These are phyloP conservation scores for Kuraishia molischiana DNA, from an alignment of 805 yeast genomes.

Conservation along the genomic window DNA sequence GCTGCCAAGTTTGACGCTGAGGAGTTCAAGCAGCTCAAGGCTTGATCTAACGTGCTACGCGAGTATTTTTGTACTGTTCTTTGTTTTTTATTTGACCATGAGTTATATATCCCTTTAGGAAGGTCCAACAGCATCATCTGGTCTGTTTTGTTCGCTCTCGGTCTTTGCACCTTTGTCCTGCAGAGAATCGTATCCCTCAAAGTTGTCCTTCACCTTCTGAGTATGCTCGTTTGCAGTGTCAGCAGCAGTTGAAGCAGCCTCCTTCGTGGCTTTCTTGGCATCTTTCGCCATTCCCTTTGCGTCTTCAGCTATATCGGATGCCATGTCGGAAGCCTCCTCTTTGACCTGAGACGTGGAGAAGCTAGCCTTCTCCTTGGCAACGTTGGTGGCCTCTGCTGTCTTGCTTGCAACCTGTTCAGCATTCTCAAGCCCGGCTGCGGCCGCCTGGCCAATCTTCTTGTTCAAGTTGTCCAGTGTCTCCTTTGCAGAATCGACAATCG, in stretches of 20 bases:
- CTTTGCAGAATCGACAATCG: slow-evolving; percentile 12
- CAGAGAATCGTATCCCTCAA: slow-evolving; percentile 14
- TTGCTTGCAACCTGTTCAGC: slow-evolving; percentile 20
- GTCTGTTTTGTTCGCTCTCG: slow-evolving; percentile 34
- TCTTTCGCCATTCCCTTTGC: slow-evolving; percentile 5
- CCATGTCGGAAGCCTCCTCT: slow-evolving; percentile 9
- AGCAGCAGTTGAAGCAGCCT: slow-evolving; percentile 6
- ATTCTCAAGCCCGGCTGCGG: slow-evolving; percentile 29
- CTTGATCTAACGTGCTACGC: background rate
- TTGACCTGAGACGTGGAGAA: background rate
- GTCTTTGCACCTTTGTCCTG: slow-evolving; percentile 33
- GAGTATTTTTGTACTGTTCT: too few species aligned
- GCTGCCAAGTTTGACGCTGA: slow-evolving; percentile 1
- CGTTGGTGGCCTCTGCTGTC: slow-evolving; percentile 3
- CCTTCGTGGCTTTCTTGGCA: slow-evolving; percentile 2
- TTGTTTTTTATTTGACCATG: too few species aligned
- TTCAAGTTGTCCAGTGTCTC: slow-evolving; percentile 13
- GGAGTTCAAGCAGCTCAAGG: slow-evolving; percentile 4
- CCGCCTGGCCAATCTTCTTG: slow-evolving; percentile 27
- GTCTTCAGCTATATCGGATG: slow-evolving; percentile 15
- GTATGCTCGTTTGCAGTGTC: slow-evolving; percentile 7
- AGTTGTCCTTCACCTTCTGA: slow-evolving; percentile 8
- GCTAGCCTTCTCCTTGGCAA: slow-evolving; percentile 5
- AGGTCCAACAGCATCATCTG: slow-evolving; percentile 32
- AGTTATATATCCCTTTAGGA: background rate